Evolutionary conservation across 2,329 filamentous ascomycete species (phyloP).

Genomic region (Ophiostoma tasmaniense): DNA sequence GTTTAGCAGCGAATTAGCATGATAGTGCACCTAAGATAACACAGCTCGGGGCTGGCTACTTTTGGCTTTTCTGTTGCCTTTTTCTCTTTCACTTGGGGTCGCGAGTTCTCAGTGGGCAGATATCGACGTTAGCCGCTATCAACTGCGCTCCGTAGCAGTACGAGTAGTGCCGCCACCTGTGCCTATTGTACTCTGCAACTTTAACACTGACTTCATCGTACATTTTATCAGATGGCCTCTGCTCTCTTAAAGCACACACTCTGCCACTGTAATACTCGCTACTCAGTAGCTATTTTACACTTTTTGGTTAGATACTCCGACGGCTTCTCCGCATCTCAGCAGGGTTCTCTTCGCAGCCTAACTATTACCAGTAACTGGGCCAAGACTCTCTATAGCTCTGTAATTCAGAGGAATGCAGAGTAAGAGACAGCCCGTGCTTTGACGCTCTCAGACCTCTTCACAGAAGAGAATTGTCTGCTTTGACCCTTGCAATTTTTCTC

Average conservation of each 20-base stretch:
- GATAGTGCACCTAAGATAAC: not conserved
- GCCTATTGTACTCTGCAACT: no score
- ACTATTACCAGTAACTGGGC: constrained; percentile 3
- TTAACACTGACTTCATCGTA: not conserved
- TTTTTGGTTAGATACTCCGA: not conserved
- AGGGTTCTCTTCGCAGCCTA: not conserved
- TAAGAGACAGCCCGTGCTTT: not conserved
- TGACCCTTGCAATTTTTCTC: not conserved
- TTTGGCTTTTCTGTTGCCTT: not conserved
- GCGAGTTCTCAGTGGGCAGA: not conserved
- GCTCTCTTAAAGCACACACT: not conserved
- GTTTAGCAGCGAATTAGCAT: not conserved
- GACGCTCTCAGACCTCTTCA: not conserved
- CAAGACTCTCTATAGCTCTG: not conserved
- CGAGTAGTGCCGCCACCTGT: not conserved
- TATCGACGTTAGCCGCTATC: not conserved
- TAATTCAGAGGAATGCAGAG: no score
- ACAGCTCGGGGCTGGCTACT: not conserved
- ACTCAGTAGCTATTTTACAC: not conserved
- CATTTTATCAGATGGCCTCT: not conserved
- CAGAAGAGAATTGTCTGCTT: not conserved
- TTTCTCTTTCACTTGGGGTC: no score
- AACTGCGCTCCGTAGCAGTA: not conserved
- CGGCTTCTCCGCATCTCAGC: constrained; percentile 13
- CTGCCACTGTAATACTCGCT: not conserved